A percentile compares a stretch with the other conserved stretches of the same genome.
These are phyloP conservation scores for Eruca vesicaria DNA, from an alignment of 441 rosid species.

Conservation along the genomic window DNA sequence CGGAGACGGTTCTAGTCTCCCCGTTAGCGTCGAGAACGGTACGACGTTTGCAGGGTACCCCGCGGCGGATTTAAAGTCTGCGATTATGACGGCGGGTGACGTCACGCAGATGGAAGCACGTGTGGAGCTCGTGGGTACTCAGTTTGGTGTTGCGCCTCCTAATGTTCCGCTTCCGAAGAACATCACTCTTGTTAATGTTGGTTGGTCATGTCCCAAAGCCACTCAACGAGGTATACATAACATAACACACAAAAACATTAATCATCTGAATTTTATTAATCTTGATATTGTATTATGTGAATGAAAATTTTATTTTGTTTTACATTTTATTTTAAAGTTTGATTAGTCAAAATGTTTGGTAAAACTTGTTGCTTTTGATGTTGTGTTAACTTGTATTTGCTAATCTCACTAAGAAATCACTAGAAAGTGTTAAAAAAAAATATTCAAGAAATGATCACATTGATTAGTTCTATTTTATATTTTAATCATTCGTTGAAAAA, in stretches of 20 bases:
- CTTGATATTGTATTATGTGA: too few species aligned
- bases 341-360: background rate
- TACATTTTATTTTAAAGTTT: too few species aligned
- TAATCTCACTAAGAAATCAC: background rate
- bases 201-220: slow-evolving; percentile 53
- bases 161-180: slow-evolving; percentile 63
- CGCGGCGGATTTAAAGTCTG: slow-evolving; percentile 71
- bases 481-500: slow-evolving; percentile 12
- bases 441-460: background rate
- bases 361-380: background rate
- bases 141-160: slow-evolving; percentile 73
- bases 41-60: slow-evolving; percentile 83
- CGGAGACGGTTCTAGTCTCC: slow-evolving; percentile 66
- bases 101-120: slow-evolving; percentile 71
- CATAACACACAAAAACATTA: too few species aligned
- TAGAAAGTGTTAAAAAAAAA: background rate
- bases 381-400: background rate
- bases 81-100: slow-evolving; percentile 92
- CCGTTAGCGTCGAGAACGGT: slow-evolving; percentile 73
- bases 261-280: too few species aligned
- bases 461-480: background rate
- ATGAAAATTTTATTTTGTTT: background rate
- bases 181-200: slow-evolving; percentile 77
- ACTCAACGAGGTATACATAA: slow-evolving; percentile 50
- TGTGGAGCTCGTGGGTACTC: slow-evolving; percentile 76